Conservation (phyloP, 768 basidiomycete genomes). For the Tricholoma sp. region DNA sequence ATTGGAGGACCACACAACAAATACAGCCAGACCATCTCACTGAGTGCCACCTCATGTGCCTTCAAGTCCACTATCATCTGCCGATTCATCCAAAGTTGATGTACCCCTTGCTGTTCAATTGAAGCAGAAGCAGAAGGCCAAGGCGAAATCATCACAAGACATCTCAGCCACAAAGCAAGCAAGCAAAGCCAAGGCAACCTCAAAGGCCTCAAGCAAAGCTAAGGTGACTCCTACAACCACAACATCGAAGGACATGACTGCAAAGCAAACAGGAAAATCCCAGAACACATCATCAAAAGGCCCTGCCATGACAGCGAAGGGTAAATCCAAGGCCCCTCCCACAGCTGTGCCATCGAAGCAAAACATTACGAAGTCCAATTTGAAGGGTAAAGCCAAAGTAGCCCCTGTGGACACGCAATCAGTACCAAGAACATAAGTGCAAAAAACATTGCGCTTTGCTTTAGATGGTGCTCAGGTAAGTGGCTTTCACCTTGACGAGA, state of each 20-base stretch:
- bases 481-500: neutral
- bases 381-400: neutral
- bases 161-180: too few relatives aligned
- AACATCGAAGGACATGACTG: neutral
- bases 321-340: neutral
- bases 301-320: neutral
- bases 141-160: neutral
- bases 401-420: neutral
- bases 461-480: neutral
- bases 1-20: too few relatives aligned
- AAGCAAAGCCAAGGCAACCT: neutral
- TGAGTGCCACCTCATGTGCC: too few relatives aligned
- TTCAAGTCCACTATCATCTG: too few relatives aligned
- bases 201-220: neutral
- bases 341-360: neutral
- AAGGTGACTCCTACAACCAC: neutral
- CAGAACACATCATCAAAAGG: neutral
- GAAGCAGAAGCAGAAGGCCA: neutral
- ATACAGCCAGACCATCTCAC: too few relatives aligned
- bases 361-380: neutral
- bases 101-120: neutral
- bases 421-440: neutral
- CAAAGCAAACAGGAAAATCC: too few relatives aligned
- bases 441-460: neutral
- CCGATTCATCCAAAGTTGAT: neutral